Conservation (phyloP, 1,139 yeast species). For the Candida tetrigidarum region DNA sequence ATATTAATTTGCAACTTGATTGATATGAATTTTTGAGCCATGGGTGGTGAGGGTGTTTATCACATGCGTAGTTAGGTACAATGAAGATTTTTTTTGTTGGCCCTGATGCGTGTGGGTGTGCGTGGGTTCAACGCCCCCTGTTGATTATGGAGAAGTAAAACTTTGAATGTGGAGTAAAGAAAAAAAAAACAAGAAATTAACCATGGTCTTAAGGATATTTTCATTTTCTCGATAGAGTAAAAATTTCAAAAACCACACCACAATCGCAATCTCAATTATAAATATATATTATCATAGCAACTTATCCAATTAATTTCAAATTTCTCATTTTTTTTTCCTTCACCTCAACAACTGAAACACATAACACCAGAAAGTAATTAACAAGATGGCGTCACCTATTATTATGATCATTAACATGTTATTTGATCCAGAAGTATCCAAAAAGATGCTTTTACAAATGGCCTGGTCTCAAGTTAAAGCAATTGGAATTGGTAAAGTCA, state of each 20-base stretch:
- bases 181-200: not conserved
- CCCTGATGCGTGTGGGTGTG: too few species aligned
- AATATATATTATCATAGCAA: not conserved
- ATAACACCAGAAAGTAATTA: not conserved
- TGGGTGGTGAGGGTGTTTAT: too few species aligned
- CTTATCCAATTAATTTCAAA: not conserved
- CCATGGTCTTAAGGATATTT: too few species aligned
- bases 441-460: slow-evolving; percentile 42
- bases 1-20: too few species aligned
- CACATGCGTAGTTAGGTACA: too few species aligned
- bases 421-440: slow-evolving; percentile 45
- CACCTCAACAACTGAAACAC: not conserved
- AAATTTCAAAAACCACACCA: too few species aligned
- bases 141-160: too few species aligned
- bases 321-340: not conserved
- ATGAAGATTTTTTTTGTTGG: too few species aligned
- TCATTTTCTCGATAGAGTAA: too few species aligned
- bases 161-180: slow-evolving; percentile 8
- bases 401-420: slow-evolving; percentile 35
- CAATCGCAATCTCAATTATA: too few species aligned
- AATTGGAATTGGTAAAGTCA: slow-evolving; percentile 40
- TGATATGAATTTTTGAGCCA: too few species aligned
- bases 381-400: slow-evolving; percentile 28
- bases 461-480: slow-evolving; percentile 42
- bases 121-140: too few species aligned